These are phyloP conservation scores for Artemisia annua DNA, from an alignment of 129 eudicot genomes.

Conservation along the genomic window DNA sequence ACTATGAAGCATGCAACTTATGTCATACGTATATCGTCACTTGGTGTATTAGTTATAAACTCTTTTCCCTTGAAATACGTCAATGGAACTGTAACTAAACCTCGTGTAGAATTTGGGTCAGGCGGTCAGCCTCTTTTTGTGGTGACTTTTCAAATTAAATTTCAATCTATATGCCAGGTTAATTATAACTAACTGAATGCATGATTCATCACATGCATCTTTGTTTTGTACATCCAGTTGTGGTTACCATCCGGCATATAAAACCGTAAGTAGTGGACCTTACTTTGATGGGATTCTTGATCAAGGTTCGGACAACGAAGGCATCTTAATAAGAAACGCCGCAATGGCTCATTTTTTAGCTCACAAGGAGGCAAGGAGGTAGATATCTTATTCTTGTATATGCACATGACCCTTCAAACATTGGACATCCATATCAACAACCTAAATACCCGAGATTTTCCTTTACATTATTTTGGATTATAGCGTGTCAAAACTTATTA, in stretches of 20 bases:
- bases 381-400: slow-evolving; percentile 79
- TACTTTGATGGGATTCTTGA: slow-evolving; percentile 23
- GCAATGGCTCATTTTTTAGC: slow-evolving; percentile 72
- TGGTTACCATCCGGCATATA: slow-evolving; percentile 17
- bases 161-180: background rate
- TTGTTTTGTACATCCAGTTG: slow-evolving; percentile 7
- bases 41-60: slow-evolving; percentile 19
- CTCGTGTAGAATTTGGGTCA: slow-evolving; percentile 25
- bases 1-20: slow-evolving; percentile 17
- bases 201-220: background rate
- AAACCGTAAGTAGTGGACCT: background rate
- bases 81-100: too few species aligned
- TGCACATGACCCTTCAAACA: slow-evolving; percentile 45
- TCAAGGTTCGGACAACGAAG: slow-evolving; percentile 14
- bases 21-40: slow-evolving; percentile 14
- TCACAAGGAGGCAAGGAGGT: slow-evolving; percentile 55
- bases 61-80: slow-evolving; percentile 8
- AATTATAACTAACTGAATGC: background rate
- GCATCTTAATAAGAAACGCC: slow-evolving; percentile 46
- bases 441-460: background rate
- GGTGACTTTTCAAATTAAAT: background rate
- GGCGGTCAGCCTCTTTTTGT: slow-evolving; percentile 2
- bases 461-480: background rate
- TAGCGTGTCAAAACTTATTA: background rate
- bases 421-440: slow-evolving; percentile 55